These are phyloP conservation scores for Erucastrum elatum DNA, from an alignment of 345 rosid species.

Conservation along the genomic window DNA sequence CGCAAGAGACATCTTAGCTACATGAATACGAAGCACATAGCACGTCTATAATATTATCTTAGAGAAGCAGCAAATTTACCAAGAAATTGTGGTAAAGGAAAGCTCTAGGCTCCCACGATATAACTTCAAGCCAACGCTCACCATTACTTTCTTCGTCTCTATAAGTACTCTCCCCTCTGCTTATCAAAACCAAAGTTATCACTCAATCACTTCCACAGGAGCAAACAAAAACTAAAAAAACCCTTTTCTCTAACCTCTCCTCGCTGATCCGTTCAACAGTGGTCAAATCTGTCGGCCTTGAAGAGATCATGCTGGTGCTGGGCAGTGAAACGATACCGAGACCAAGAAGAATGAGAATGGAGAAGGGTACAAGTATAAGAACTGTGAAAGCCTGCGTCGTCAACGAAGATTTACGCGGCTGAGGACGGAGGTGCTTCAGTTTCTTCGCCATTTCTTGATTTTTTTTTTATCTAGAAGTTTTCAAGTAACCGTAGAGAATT, in stretches of 20 bases:
- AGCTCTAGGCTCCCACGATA: conserved; percentile 97
- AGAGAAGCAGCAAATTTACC: conserved; percentile 42
- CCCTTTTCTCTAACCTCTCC: conserved; percentile 35
- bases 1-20: neutral
- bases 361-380: conserved; percentile 55
- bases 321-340: conserved; percentile 71
- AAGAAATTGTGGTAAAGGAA: conserved; percentile 79
- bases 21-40: neutral
- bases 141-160: conserved; percentile 46
- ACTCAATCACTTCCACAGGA: neutral
- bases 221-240: neutral
- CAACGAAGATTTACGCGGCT: conserved; percentile 51
- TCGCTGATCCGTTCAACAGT: conserved; percentile 44
- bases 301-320: conserved; percentile 40
- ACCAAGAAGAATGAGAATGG: conserved; percentile 59
- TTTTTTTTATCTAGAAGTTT: neutral
- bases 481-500: conserved; percentile 5
- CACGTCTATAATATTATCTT: neutral
- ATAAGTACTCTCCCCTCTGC: conserved; percentile 11
- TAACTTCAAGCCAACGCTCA: conserved; percentile 79
- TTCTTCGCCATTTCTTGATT: conserved; percentile 51
- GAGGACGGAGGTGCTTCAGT: conserved; percentile 53
- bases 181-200: neutral
- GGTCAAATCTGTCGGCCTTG: conserved; percentile 63
- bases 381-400: conserved; percentile 46